Conservation (phyloP, 2,329 filamentous ascomycete species). For the Dryadomyces quercus-mongolicae region DNA sequence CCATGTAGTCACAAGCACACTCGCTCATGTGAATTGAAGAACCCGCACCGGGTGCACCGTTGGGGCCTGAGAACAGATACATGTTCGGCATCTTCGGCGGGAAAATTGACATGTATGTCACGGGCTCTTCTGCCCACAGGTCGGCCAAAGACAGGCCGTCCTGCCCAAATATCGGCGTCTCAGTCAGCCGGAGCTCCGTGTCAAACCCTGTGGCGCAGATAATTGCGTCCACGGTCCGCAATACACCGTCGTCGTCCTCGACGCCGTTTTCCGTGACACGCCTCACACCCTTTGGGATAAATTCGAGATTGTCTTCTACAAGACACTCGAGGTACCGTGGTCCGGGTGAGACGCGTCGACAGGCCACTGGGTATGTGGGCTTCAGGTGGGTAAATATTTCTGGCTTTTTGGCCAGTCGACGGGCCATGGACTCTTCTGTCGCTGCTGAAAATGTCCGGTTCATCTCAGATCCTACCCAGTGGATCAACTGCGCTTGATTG, state of each 20-base stretch:
- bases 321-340: conserved; percentile 17
- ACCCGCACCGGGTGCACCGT: conserved; percentile 4
- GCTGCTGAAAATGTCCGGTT: too few species aligned
- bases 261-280: conserved; percentile 19
- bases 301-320: conserved; percentile 17
- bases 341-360: conserved; percentile 16
- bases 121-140: conserved; percentile 4
- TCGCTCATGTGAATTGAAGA: conserved; percentile 5
- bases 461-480: too few species aligned
- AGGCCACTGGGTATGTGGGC: conserved; percentile 13
- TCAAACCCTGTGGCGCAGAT: conserved; percentile 18
- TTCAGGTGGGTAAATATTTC: conserved; percentile 6
- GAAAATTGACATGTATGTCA: conserved; percentile 3
- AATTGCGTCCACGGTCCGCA: conserved; percentile 20
- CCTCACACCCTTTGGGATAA: conserved; percentile 19
- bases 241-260: conserved; percentile 14
- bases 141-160: too few species aligned
- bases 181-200: conserved; percentile 4
- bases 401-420: conserved; percentile 3
- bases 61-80: conserved; percentile 4
- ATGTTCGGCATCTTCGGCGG: conserved; percentile 6
- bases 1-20: conserved; percentile 4
- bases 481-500: too few species aligned
- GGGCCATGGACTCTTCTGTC: conserved; percentile 1
- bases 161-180: too few species aligned